These are phyloP conservation scores for Sporothrix humicola DNA, from an alignment of 2,329 filamentous ascomycete genomes.

Conservation along the genomic window DNA sequence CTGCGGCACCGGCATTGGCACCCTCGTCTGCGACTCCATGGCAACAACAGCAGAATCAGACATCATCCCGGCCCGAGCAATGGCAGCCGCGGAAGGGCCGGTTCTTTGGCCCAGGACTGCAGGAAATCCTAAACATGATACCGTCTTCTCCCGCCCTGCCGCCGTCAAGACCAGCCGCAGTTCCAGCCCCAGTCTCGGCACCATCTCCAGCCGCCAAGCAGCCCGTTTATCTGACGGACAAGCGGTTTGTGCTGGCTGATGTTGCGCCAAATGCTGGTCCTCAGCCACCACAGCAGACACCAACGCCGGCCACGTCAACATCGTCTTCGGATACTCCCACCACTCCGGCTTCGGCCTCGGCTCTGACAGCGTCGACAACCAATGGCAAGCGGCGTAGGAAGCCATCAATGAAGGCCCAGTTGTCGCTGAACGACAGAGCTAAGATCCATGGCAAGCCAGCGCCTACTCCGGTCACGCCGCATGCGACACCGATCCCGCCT, in stretches of 20 bases:
- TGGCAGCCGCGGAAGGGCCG: neutral
- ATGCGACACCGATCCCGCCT: neutral
- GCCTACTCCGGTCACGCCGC: neutral
- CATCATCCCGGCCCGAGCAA: neutral
- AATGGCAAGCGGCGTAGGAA: constrained; percentile 23
- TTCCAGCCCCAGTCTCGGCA: too few relatives aligned
- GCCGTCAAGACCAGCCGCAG: constrained; percentile 5
- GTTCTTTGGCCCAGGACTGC: constrained; percentile 16
- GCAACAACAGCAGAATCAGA: neutral
- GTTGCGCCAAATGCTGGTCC: neutral
- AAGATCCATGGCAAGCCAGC: neutral
- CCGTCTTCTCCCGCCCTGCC: neutral
- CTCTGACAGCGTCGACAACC: neutral
- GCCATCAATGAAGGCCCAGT: constrained; percentile 26
- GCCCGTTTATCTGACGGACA: constrained; percentile 2
- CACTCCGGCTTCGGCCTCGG: neutral
- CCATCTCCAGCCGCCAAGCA: too few relatives aligned
- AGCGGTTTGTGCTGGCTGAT: constrained; percentile 10
- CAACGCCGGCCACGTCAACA: neutral
- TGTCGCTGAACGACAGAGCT: neutral
- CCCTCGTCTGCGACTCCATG: neutral
- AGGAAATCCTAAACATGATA: constrained; percentile 17
- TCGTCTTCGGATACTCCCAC: neutral
- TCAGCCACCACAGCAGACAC: neutral
- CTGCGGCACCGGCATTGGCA: neutral